A percentile compares a stretch with the other conserved stretches of the same genome.
Conservation (phyloP, 306 rosid species). For the Sesbania bispinosa region DNA sequence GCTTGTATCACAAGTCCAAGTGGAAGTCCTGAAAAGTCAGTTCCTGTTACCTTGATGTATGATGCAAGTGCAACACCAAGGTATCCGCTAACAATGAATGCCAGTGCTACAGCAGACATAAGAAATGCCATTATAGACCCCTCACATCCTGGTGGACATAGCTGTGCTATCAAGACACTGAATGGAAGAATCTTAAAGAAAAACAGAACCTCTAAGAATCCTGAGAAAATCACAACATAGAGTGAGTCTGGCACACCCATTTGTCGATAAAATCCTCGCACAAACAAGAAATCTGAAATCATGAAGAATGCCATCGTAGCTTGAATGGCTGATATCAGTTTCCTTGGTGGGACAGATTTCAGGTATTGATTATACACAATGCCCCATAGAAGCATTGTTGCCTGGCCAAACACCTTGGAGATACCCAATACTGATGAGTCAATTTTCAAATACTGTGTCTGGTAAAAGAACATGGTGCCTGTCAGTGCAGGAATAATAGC, state of each 20-base stretch:
- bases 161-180: slow-evolving; percentile 62
- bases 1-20: slow-evolving; percentile 66
- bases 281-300: slow-evolving; percentile 87
- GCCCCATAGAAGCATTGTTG: slow-evolving; percentile 82
- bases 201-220: slow-evolving; percentile 68
- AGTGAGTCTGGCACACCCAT: slow-evolving; percentile 67
- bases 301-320: slow-evolving; percentile 58
- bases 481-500: slow-evolving; percentile 78
- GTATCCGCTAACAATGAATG: slow-evolving; percentile 80
- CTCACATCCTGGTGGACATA: slow-evolving; percentile 88
- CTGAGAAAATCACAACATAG: slow-evolving; percentile 74
- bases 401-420: slow-evolving; percentile 91
- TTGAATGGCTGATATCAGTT: slow-evolving; percentile 68
- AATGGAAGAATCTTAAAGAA: slow-evolving; percentile 83
- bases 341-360: slow-evolving; percentile 64
- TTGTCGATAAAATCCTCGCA: slow-evolving; percentile 52
- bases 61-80: slow-evolving; percentile 82
- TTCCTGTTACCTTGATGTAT: slow-evolving; percentile 51
- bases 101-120: slow-evolving; percentile 69
- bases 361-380: slow-evolving; percentile 53
- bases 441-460: slow-evolving; percentile 64
- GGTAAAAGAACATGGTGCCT: slow-evolving; percentile 96
- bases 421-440: slow-evolving; percentile 67
- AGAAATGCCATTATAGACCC: slow-evolving; percentile 95
- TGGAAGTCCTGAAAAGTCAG: slow-evolving; percentile 78